Conservation (phyloP, 2,329 filamentous ascomycete genomes). For the Xylaria sp. region DNA sequence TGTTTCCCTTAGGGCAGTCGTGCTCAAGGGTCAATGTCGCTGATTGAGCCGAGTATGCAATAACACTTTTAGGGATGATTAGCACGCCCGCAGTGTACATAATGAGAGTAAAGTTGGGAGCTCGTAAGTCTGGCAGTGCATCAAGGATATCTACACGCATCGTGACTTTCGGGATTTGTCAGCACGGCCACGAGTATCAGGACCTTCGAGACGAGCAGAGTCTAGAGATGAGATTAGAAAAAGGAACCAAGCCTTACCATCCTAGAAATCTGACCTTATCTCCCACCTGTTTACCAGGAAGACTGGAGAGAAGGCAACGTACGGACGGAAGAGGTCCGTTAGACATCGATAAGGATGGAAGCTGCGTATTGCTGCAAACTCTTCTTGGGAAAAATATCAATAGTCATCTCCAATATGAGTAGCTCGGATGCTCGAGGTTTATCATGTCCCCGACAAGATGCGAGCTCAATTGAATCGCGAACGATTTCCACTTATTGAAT, state of each 20-base stretch:
- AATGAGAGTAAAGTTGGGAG: constrained; percentile 14
- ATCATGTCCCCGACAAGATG: not conserved
- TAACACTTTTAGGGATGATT: constrained; percentile 47
- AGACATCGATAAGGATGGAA: constrained; percentile 45
- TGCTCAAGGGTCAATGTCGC: constrained; percentile 72
- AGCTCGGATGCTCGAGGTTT: not conserved
- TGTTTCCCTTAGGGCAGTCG: constrained; percentile 54
- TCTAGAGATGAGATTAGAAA: not conserved
- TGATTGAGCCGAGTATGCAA: constrained; percentile 52
- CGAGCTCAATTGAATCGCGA: not conserved
- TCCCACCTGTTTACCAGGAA: constrained; percentile 54
- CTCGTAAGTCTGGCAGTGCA: not conserved
- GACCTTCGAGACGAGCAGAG: constrained; percentile 2
- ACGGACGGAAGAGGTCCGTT: constrained; percentile 65
- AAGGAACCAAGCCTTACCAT: constrained; percentile 64
- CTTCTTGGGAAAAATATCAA: not conserved
- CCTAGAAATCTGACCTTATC: constrained; percentile 91
- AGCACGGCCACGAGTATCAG: constrained; percentile 8
- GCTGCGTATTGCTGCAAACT: not conserved
- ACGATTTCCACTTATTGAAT: not conserved
- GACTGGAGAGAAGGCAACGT: constrained; percentile 65
- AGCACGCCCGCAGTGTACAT: constrained; percentile 21
- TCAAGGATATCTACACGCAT: too few relatives aligned
- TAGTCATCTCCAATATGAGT: not conserved
- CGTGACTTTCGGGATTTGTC: constrained; percentile 1